Percentiles rank a stretch among this genome's conserved stretches.
phyloP scores from a whole-genome alignment of 2,329 filamentous ascomycete genomes.

The Neocatenulostroma microsporum region DNA sequence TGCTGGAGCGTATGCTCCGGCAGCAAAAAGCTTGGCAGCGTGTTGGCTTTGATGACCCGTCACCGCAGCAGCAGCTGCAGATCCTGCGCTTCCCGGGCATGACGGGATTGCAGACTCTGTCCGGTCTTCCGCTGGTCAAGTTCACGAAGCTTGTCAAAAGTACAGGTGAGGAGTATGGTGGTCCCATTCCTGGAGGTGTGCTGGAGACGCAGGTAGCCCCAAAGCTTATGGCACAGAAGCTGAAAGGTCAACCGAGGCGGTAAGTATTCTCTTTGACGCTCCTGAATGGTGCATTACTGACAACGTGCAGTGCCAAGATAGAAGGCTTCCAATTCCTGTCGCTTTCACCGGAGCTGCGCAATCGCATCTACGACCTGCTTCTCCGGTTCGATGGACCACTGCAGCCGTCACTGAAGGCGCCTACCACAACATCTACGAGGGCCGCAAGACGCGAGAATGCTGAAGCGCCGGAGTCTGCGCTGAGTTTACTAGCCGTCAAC shows the following conservation, averaged over 20 bases:
- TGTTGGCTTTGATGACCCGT: background rate
- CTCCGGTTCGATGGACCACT: conserved; percentile 17
- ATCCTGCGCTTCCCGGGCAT: conserved; percentile 17
- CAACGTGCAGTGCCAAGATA: background rate
- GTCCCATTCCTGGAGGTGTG: conserved; percentile 22
- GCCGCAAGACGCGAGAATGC: background rate
- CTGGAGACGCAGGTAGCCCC: conserved; percentile 21
- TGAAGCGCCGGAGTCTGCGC: conserved; percentile 9
- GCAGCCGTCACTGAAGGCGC: conserved; percentile 7
- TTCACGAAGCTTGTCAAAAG: conserved; percentile 13
- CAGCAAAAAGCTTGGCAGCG: background rate
- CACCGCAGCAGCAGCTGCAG: conserved; percentile 14
- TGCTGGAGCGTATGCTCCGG: conserved; percentile 9
- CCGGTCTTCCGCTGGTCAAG: conserved; percentile 13
- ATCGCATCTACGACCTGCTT: conserved; percentile 18
- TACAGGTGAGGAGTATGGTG: conserved; percentile 10
- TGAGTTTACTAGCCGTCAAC: conserved; percentile 18
- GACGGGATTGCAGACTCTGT: conserved; percentile 12
- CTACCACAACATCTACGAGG: background rate
- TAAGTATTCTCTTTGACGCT: no score
- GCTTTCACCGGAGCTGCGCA: conserved; percentile 24
- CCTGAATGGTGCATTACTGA: no score
- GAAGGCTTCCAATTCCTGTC: conserved; percentile 7
- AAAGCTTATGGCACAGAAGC: conserved; percentile 17
- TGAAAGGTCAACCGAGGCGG: background rate